Evolutionary conservation across 805 yeast species (phyloP), one percentile per base, ranked within the genome.

Genomic region (Ogataea kodamae): DNA sequence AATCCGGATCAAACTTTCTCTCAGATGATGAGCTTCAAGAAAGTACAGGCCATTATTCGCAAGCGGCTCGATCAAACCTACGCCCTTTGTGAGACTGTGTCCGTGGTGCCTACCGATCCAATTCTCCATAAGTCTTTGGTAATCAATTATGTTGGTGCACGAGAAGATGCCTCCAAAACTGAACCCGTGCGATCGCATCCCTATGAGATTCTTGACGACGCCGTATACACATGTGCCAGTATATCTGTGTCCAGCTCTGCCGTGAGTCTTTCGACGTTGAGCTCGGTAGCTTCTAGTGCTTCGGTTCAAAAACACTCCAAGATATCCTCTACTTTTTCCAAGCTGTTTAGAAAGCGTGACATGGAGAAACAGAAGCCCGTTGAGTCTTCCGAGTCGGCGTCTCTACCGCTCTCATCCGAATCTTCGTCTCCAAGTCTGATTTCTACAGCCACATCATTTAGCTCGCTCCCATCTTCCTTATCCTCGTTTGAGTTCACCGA

Each of bases 171-270:
- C 11, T 11, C 39, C 6, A 45, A 43, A 20, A 43, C 45, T 20
- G 59, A 65, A 33, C 68, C 65, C 23, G 55, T 72, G 22, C 71
- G 73, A 43, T 67, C 74, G 1, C 79, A 75, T 52, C 72, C 83
- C 0, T 79, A 67, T 52, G 86, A 79, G 43, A 67, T 79, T 3
- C 67, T 78, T 31, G 86, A 79, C 53, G 86, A 79, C 46, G 78
- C 82, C 1, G 67, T 76, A 19, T 78, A 78, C 52, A 64, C 62
- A 5, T 52, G 57, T 33, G 45, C 52, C 6, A 47, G 35, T 28
- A 30, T 42, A 20, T 32, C 50, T 3, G 29, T 36, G 16, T 12
- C 27, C 10, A 20, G 39, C 3, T 26, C 45, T 15, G 27, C 43
- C 6, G 35, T 28, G 8, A 39, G 33, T 18, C 33, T 32, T 11